Percentiles rank a stretch among this genome's conserved stretches.
These are phyloP conservation scores for Aphanomyces cochlioides DNA, from an alignment of 352 stramenopile genomes.

Conservation along the genomic window DNA sequence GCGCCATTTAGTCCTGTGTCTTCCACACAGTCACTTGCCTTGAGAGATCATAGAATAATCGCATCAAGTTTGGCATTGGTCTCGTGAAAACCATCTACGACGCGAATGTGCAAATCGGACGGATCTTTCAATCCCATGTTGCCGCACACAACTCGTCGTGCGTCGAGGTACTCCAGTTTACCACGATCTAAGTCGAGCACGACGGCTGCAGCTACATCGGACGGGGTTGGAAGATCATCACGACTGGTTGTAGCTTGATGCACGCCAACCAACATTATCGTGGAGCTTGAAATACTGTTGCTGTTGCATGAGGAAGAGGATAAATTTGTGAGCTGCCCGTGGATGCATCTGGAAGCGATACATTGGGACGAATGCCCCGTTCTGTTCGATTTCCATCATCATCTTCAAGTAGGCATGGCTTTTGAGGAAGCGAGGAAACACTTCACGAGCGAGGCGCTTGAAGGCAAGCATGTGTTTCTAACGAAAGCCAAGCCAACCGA, in stretches of 20 bases:
- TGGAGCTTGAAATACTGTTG: constrained; percentile 84
- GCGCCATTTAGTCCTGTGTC: too few relatives aligned
- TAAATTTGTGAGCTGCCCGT: constrained; percentile 76
- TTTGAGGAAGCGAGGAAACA: constrained; percentile 80
- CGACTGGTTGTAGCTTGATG: constrained; percentile 57
- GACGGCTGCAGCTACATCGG: constrained; percentile 61
- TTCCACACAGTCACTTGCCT: too few relatives aligned
- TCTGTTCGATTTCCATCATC: constrained; percentile 76
- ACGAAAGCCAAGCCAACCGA: constrained; percentile 69
- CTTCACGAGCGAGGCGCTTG: constrained; percentile 72
- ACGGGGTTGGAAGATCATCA: constrained; percentile 51
- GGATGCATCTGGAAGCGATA: constrained; percentile 70
- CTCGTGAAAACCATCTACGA: too few relatives aligned
- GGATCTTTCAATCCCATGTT: too few relatives aligned
- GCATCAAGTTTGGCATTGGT: too few relatives aligned
- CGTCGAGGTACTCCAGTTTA: too few relatives aligned
- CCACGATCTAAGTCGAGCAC: constrained; percentile 69
- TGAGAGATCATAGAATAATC: too few relatives aligned
- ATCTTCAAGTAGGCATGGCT: constrained; percentile 81
- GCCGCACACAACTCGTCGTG: too few relatives aligned
- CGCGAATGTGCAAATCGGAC: too few relatives aligned
- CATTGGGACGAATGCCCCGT: constrained; percentile 70
- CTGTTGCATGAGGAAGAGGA: constrained; percentile 84
- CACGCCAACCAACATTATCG: constrained; percentile 82
- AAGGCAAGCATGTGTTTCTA: constrained; percentile 81